phyloP scores from a whole-genome alignment of 2,329 filamentous ascomycete species.

The Intubia oerlemansii region DNA sequence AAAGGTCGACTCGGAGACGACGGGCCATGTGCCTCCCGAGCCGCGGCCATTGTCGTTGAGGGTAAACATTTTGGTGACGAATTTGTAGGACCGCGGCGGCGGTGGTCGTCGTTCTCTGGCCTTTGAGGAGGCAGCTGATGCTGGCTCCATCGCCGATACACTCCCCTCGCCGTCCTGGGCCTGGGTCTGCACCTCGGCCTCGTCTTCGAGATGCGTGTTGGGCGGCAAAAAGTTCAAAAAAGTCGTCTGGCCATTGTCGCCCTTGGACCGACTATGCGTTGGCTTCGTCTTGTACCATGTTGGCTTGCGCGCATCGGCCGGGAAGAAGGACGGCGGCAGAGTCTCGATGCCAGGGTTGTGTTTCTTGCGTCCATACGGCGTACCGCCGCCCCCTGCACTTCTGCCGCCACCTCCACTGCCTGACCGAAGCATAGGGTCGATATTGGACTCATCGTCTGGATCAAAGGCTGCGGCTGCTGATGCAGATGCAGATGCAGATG shows the following conservation, averaged over 20 bases:
- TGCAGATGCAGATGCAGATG: too few species aligned
- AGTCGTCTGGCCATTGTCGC: not conserved
- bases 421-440: constrained; percentile 4
- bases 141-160: too few species aligned
- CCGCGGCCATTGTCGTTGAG: constrained; percentile 1
- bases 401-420: too few species aligned
- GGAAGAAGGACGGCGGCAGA: constrained; percentile 6
- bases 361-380: too few species aligned
- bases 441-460: not conserved
- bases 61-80: not conserved
- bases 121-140: not conserved
- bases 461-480: too few species aligned
- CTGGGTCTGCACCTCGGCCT: not conserved
- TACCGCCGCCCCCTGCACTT: too few species aligned
- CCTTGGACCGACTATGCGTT: not conserved
- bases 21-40: constrained; percentile 7
- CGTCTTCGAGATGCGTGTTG: constrained; percentile 6
- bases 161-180: not conserved
- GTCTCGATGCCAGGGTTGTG: constrained; percentile 7
- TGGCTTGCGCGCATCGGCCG: not conserved
- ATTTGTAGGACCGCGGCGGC: constrained; percentile 2
- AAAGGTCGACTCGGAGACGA: constrained; percentile 14
- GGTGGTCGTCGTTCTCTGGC: too few species aligned
- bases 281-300: not conserved
- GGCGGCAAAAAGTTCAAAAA: constrained; percentile 5